Evolutionary conservation across 1,284 basidiomycete species (phyloP).

Genomic region (Austroboletus rostrupii): DNA sequence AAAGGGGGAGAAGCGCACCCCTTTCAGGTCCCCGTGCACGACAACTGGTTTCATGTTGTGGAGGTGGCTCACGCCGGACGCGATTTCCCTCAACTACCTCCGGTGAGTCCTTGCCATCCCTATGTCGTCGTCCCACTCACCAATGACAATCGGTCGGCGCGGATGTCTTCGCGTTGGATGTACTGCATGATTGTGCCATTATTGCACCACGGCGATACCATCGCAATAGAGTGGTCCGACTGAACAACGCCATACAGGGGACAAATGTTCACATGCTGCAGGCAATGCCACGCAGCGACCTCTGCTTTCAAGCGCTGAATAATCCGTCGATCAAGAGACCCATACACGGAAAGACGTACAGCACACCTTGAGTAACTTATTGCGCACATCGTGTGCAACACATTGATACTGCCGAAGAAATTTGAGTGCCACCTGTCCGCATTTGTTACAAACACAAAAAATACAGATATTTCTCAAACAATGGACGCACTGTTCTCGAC

Average conservation of each 20-base stretch:
- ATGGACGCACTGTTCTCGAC: conserved; percentile 33
- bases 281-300: conserved; percentile 48
- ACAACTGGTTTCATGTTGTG: conserved; percentile 49
- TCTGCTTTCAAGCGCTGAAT: conserved; percentile 49
- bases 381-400: conserved; percentile 39
- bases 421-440: conserved; percentile 50
- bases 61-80: conserved; percentile 50
- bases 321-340: background rate
- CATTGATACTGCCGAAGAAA: conserved; percentile 52
- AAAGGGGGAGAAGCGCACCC: conserved; percentile 31
- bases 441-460: too few species aligned
- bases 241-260: conserved; percentile 50
- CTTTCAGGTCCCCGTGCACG: conserved; percentile 57
- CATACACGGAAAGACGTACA: background rate
- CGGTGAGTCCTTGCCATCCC: background rate
- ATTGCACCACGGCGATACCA: conserved; percentile 59
- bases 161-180: conserved; percentile 36
- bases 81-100: conserved; percentile 44
- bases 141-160: conserved; percentile 40
- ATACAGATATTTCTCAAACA: background rate
- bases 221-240: conserved; percentile 45
- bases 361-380: conserved; percentile 47
- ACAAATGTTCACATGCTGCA: conserved; percentile 50
- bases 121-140: conserved; percentile 30
- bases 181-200: conserved; percentile 52